Percentiles rank a stretch among this genome's conserved stretches.
phyloP scores from a whole-genome alignment of 441 rosid genomes.

The Corymbia calophylla region DNA sequence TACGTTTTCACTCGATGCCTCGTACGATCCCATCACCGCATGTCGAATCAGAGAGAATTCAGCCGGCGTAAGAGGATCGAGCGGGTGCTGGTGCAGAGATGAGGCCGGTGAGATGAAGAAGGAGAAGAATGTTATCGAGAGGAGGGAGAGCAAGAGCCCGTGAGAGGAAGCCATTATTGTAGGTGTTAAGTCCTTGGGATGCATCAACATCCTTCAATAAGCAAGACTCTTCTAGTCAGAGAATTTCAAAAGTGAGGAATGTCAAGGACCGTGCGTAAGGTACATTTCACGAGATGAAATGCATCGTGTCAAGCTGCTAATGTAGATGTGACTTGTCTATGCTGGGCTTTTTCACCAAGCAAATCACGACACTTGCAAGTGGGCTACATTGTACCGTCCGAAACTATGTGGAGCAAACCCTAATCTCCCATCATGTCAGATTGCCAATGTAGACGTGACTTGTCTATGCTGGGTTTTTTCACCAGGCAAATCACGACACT shows the following conservation, averaged over 20 bases:
- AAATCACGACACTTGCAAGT: background rate
- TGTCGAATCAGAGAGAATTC: constrained; percentile 46
- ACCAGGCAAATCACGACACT: too few relatives aligned
- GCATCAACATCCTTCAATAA: background rate
- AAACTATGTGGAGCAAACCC: too few relatives aligned
- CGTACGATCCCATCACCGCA: constrained; percentile 33
- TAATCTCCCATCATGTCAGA: background rate
- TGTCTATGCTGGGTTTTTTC: background rate
- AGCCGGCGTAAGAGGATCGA: constrained; percentile 47
- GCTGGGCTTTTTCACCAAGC: background rate
- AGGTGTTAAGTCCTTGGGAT: background rate
- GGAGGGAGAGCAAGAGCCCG: background rate
- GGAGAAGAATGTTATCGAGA: constrained; percentile 13
- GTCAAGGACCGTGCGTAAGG: accelerated
- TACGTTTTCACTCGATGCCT: constrained; percentile 29
- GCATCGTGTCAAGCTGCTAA: background rate
- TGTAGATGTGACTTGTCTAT: background rate
- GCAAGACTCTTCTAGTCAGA: background rate
- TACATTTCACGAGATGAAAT: accelerated
- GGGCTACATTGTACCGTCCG: background rate
- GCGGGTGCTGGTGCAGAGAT: constrained; percentile 29
- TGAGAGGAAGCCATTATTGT: background rate
- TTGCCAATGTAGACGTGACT: background rate
- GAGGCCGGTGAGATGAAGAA: constrained; percentile 8
- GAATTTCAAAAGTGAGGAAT: background rate